These are phyloP conservation scores for Cutaneotrichosporon sp. DNA, from an alignment of 1,284 basidiomycete species.

Conservation along the genomic window DNA sequence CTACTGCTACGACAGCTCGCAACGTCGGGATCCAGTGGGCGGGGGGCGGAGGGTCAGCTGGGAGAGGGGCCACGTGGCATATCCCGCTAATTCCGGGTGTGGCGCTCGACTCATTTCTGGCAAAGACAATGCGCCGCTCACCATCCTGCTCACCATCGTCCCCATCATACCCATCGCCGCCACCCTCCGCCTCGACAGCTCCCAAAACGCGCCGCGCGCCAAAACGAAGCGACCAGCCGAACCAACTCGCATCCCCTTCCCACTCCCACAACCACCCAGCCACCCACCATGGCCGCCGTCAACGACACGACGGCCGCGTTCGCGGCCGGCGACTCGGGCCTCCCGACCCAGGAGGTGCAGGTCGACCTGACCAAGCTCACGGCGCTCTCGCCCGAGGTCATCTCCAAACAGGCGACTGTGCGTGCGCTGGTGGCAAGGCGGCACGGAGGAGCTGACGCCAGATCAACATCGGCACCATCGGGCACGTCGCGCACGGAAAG, in stretches of 20 bases:
- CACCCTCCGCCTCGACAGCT: background rate
- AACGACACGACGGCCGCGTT: conserved; percentile 43
- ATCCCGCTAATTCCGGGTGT: conserved; percentile 11
- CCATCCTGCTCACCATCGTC: too few relatives aligned
- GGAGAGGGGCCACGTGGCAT: conserved; percentile 1
- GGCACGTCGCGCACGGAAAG: conserved; percentile 98
- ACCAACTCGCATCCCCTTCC: background rate
- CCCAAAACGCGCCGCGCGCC: too few relatives aligned
- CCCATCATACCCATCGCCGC: too few relatives aligned
- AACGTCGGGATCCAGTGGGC: conserved; percentile 3
- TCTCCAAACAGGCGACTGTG: conserved; percentile 86
- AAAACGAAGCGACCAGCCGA: too few relatives aligned
- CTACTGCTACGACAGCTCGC: background rate
- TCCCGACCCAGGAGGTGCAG: conserved; percentile 56
- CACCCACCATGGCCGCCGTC: conserved; percentile 23
- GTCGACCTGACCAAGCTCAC: conserved; percentile 79
- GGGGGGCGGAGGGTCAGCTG: background rate
- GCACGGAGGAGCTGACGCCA: conserved; percentile 28
- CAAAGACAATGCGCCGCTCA: background rate
- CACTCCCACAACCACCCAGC: background rate
- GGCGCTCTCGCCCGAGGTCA: conserved; percentile 92
- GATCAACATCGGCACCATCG: conserved; percentile 73
- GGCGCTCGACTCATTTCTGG: conserved; percentile 6
- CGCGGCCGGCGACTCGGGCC: conserved; percentile 22
- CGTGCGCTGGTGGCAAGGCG: conserved; percentile 26